These are phyloP conservation scores for Globisporangium uncinulatum DNA, from an alignment of 352 stramenopile species.

Conservation along the genomic window DNA sequence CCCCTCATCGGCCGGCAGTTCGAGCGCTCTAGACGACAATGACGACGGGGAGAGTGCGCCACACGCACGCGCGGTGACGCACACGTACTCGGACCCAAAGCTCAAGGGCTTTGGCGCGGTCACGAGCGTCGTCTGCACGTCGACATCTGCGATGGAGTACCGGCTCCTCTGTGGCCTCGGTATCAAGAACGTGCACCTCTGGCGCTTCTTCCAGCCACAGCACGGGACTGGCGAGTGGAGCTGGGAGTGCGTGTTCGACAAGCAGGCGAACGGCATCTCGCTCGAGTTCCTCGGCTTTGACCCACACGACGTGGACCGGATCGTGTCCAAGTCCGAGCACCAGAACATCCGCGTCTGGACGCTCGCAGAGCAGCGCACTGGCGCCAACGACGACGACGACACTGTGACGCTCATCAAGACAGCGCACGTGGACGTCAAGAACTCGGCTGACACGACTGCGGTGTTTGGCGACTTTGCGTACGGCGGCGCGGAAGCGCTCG, in stretches of 20 bases:
- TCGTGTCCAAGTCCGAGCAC: constrained; percentile 84
- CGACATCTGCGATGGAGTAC: constrained; percentile 53
- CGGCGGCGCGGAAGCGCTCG: constrained; percentile 57
- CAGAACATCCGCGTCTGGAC: constrained; percentile 84
- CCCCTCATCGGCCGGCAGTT: constrained; percentile 17
- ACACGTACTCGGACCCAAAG: constrained; percentile 80
- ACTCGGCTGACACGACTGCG: constrained; percentile 54
- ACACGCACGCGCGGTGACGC: constrained; percentile 42
- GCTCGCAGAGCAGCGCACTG: constrained; percentile 43
- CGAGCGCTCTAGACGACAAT: constrained; percentile 7
- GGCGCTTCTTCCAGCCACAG: constrained; percentile 62
- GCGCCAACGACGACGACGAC: constrained; percentile 23
- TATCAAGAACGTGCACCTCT: constrained; percentile 86
- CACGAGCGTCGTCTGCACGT: constrained; percentile 46
- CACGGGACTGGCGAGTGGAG: constrained; percentile 33
- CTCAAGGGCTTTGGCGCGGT: constrained; percentile 81
- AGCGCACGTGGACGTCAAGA: constrained; percentile 66
- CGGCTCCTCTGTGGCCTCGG: constrained; percentile 75
- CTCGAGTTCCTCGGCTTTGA: constrained; percentile 78
- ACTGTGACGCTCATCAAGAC: constrained; percentile 54
- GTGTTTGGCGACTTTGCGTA: constrained; percentile 76
- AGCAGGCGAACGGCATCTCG: constrained; percentile 82
- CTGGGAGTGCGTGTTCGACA: constrained; percentile 86
- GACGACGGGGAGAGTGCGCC: constrained; percentile 30
- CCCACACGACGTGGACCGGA: constrained; percentile 36